A percentile compares a stretch with the other conserved stretches of the same genome.
These are phyloP conservation scores for Williopsis jadinii DNA, from an alignment of 1,139 yeast genomes.

Conservation along the genomic window DNA sequence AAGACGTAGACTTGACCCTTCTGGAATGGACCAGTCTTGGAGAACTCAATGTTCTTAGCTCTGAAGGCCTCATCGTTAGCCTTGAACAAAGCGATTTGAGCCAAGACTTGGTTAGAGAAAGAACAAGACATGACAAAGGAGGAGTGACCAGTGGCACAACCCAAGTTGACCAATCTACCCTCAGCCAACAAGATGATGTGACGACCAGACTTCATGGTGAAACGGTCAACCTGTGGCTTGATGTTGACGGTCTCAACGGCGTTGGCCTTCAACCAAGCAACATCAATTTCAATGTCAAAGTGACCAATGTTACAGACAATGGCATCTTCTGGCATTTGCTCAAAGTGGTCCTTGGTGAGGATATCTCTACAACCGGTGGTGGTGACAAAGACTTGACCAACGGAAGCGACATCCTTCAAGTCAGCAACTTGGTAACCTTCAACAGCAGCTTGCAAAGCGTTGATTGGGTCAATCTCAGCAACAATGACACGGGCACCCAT, in stretches of 20 bases:
- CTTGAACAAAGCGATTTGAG: slow-evolving; percentile 98
- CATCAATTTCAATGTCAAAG: slow-evolving; percentile 98
- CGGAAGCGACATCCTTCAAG: slow-evolving; percentile 87
- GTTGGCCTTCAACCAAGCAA: slow-evolving; percentile 93
- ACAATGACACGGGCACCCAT: slow-evolving; percentile 99
- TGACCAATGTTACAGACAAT: slow-evolving; percentile 99
- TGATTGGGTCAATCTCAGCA: slow-evolving; percentile 98
- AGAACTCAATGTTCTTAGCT: slow-evolving; percentile 78
- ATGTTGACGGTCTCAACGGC: slow-evolving; percentile 90
- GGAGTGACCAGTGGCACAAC: slow-evolving; percentile 99
- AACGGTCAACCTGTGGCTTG: slow-evolving; percentile 99
- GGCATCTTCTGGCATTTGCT: slow-evolving; percentile 97
- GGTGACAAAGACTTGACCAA: slow-evolving; percentile 98
- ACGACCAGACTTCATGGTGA: slow-evolving; percentile 81
- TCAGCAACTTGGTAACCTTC: slow-evolving; percentile 98
- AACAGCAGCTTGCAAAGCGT: slow-evolving; percentile 99
- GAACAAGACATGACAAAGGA: slow-evolving; percentile 99
- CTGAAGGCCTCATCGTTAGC: slow-evolving; percentile 80
- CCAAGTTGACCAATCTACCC: slow-evolving; percentile 99
- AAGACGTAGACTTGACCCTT: slow-evolving; percentile 86
- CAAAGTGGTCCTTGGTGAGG: slow-evolving; percentile 84
- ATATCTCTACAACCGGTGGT: slow-evolving; percentile 99
- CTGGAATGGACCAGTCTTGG: slow-evolving; percentile 86
- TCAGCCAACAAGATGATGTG: slow-evolving; percentile 96
- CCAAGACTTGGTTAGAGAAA: slow-evolving; percentile 98